These are phyloP conservation scores for Xylaria grammica DNA, from an alignment of 495 filamentous ascomycete species.

Conservation along the genomic window DNA sequence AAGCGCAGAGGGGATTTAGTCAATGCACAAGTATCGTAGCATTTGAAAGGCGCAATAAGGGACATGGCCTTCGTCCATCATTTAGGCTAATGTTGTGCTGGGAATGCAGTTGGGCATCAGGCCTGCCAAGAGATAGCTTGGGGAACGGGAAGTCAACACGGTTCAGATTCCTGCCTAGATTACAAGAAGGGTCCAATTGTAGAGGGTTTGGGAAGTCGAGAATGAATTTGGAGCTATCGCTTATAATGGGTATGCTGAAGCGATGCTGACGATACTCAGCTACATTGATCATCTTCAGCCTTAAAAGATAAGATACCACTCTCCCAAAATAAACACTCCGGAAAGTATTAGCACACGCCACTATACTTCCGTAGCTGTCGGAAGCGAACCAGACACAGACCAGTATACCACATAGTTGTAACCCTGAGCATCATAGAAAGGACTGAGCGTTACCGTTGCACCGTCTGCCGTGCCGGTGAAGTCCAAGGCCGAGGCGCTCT, in stretches of 20 bases:
- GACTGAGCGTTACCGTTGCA: slow-evolving; percentile 21
- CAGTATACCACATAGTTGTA: slow-evolving; percentile 30
- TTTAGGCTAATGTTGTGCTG: slow-evolving; percentile 18
- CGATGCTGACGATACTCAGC: no score
- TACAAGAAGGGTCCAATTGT: background rate
- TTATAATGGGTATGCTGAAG: background rate
- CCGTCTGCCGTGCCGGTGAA: slow-evolving; percentile 26
- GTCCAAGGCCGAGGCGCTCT: slow-evolving; percentile 5
- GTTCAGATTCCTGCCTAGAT: background rate
- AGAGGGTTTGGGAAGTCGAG: background rate
- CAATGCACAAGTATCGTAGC: background rate
- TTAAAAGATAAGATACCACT: background rate
- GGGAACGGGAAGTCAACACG: background rate
- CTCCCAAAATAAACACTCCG: background rate
- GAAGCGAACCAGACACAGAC: slow-evolving; percentile 21
- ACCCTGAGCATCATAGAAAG: slow-evolving; percentile 27
- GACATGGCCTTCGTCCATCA: background rate
- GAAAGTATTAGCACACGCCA: background rate
- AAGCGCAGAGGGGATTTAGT: background rate
- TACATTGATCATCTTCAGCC: background rate
- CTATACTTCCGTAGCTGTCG: background rate
- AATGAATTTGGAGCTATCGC: no score
- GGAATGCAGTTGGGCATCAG: background rate
- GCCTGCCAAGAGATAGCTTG: background rate
- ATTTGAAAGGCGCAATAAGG: background rate